phyloP scores from a whole-genome alignment of 768 basidiomycete genomes.

The Tylopilus plumbeoviolaceoides region DNA sequence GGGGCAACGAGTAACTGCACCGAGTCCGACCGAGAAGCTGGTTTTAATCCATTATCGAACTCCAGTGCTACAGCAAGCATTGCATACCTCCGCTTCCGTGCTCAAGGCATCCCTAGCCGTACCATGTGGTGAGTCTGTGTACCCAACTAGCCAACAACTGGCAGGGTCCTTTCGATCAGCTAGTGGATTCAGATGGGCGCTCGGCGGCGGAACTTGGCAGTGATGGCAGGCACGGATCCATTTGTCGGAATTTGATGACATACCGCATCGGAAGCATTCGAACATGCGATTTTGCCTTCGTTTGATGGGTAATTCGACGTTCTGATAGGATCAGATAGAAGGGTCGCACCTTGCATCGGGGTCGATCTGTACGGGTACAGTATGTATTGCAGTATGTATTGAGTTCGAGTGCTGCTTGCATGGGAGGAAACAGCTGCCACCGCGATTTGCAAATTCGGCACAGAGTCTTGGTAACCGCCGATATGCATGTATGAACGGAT shows the following conservation, averaged over 20 bases:
- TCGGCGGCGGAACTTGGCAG: not conserved
- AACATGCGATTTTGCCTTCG: not conserved
- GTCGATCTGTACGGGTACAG: not conserved
- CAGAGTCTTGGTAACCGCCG: not conserved
- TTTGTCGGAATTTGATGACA: not conserved
- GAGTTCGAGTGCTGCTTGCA: not conserved
- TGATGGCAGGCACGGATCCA: not conserved
- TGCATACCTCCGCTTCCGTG: slow-evolving; percentile 9
- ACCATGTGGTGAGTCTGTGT: not conserved
- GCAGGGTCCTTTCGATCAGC: not conserved
- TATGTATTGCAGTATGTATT: too few species aligned
- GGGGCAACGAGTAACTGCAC: not conserved
- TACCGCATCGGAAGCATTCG: not conserved
- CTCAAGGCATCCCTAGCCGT: slow-evolving; percentile 2
- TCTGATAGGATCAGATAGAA: not conserved
- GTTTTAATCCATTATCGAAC: not conserved
- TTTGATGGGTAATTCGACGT: not conserved
- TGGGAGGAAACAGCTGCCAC: not conserved
- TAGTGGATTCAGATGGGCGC: not conserved
- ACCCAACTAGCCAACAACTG: not conserved
- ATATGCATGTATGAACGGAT: not conserved
- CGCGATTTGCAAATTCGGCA: not conserved
- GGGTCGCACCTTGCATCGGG: not conserved
- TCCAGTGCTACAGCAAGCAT: slow-evolving; percentile 16
- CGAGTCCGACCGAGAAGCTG: not conserved